Conservation (phyloP, 768 basidiomycete species). For the Strobilomyces echinocephalus region DNA sequence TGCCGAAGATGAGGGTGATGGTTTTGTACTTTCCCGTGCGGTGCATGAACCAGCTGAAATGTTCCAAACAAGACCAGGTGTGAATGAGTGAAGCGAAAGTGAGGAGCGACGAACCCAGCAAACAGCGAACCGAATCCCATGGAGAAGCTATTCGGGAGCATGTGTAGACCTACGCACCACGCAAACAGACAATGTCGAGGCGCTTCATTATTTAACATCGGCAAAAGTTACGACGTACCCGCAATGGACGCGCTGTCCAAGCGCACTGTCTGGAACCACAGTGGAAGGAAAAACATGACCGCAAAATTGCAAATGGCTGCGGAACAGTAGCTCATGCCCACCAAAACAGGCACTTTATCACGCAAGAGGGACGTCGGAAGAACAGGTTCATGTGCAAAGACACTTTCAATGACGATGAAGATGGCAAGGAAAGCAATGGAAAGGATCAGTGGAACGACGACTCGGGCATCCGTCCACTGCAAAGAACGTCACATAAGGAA, state of each 20-base stretch:
- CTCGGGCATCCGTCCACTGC: conserved; percentile 9
- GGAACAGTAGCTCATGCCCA: conserved; percentile 66
- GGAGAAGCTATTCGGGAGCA: conserved; percentile 46
- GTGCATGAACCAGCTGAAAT: conserved; percentile 42
- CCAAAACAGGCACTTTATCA: conserved; percentile 62
- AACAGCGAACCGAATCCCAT: conserved; percentile 50
- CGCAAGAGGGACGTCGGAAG: conserved; percentile 62
- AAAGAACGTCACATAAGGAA: neutral
- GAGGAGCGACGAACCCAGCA: conserved; percentile 34
- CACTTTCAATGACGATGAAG: conserved; percentile 60
- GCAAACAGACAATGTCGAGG: neutral
- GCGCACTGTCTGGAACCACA: too few relatives aligned
- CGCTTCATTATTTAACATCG: neutral
- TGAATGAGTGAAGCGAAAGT: too few relatives aligned
- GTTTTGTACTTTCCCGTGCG: conserved; percentile 45
- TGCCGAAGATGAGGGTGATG: too few relatives aligned
- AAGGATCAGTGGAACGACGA: conserved; percentile 19
- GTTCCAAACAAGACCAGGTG: neutral
- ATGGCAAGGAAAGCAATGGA: conserved; percentile 40
- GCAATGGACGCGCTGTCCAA: conserved; percentile 62
- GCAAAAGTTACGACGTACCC: conserved; percentile 33
- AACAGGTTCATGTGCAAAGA: conserved; percentile 63
- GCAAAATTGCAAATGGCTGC: conserved; percentile 72
- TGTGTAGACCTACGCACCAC: conserved; percentile 35
- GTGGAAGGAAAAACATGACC: conserved; percentile 45